These are phyloP conservation scores for Boletus rubescentipes DNA, from an alignment of 768 basidiomycete species.

Conservation along the genomic window DNA sequence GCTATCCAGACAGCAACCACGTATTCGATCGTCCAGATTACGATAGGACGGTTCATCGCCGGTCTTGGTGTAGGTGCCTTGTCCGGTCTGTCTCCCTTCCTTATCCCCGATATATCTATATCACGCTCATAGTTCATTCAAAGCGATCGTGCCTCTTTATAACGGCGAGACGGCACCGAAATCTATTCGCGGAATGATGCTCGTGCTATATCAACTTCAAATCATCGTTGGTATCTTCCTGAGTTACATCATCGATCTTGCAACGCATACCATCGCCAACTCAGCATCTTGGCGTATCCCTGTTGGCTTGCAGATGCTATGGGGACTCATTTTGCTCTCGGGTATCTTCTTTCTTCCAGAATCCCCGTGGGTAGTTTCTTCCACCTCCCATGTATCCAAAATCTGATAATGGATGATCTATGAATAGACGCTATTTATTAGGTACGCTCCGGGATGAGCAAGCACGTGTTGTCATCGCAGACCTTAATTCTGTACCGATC, in stretches of 20 bases:
- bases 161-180: constrained; percentile 80
- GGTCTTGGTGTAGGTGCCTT: constrained; percentile 18
- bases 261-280: constrained; percentile 9
- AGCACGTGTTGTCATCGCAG: constrained; percentile 13
- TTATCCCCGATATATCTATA: background rate
- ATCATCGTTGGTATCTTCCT: constrained; percentile 71
- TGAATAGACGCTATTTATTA: constrained; percentile 11
- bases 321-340: constrained; percentile 13
- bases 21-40: constrained; percentile 12
- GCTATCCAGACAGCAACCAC: constrained; percentile 15
- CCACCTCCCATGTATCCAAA: background rate
- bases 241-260: constrained; percentile 61
- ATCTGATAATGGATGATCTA: background rate
- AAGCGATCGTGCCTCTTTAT: constrained; percentile 63
- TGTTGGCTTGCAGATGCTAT: constrained; percentile 13
- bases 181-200: constrained; percentile 64
- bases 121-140: background rate
- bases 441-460: background rate
- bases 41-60: constrained; percentile 12
- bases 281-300: constrained; percentile 18
- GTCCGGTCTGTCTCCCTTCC: constrained; percentile 1
- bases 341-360: constrained; percentile 15
- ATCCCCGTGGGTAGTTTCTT: constrained; percentile 8
- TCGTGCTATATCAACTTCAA: constrained; percentile 76
- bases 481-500: constrained; percentile 12